phyloP scores from a whole-genome alignment of 2,329 filamentous ascomycete species.

The Pestalotiopsis sp. region DNA sequence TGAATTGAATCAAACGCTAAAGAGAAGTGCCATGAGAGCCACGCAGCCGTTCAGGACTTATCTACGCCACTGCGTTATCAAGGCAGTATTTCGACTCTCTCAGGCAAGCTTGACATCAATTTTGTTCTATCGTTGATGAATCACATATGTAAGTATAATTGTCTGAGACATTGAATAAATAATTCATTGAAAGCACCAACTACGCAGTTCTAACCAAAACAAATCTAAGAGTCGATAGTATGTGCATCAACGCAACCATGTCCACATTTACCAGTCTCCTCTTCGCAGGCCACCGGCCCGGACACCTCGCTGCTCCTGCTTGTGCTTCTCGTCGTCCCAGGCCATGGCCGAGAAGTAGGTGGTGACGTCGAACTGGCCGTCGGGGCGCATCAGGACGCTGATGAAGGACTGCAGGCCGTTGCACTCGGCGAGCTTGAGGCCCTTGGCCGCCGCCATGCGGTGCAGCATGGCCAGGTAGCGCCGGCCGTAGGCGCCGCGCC shows the following conservation, averaged over 20 bases:
- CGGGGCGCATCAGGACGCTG: not conserved
- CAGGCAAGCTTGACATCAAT: too few species aligned
- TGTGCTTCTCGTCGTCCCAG: not conserved
- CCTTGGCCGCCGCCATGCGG: slow-evolving; percentile 4
- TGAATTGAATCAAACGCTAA: too few species aligned
- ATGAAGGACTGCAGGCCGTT: slow-evolving; percentile 18
- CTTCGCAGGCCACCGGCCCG: not conserved
- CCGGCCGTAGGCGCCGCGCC: slow-evolving; percentile 14
- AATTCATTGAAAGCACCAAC: not conserved
- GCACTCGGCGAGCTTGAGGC: not conserved
- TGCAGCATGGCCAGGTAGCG: slow-evolving; percentile 14
- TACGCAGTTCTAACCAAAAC: not conserved
- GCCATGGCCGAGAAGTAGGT: not conserved
- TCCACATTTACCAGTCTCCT: not conserved
- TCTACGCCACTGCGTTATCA: too few species aligned
- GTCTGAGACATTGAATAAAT: not conserved
- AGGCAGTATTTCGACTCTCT: too few species aligned
- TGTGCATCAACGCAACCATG: not conserved
- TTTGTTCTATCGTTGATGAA: too few species aligned
- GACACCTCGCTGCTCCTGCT: not conserved
- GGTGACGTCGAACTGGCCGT: not conserved
- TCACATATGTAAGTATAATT: too few species aligned
- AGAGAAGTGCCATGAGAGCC: too few species aligned
- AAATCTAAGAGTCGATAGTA: not conserved
- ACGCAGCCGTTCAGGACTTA: too few species aligned